These are phyloP conservation scores for Ophiostoma quercus DNA, from an alignment of 2,329 filamentous ascomycete species.

Conservation along the genomic window DNA sequence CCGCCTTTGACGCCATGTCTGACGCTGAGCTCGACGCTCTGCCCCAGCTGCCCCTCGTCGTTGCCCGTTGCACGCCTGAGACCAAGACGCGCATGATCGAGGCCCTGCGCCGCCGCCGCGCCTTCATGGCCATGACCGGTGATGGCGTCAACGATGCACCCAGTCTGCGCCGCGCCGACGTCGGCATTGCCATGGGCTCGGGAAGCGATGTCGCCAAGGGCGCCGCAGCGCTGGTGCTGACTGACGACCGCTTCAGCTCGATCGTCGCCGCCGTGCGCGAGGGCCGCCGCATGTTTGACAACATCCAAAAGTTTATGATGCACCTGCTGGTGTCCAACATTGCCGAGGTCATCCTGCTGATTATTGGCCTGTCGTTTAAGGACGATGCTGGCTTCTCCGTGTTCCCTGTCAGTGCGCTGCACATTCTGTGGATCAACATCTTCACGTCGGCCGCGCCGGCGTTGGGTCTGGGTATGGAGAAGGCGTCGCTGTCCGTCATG, in stretches of 20 bases:
- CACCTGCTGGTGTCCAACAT: slow-evolving; percentile 77
- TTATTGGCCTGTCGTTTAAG: slow-evolving; percentile 77
- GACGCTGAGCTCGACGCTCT: slow-evolving; percentile 72
- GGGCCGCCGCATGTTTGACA: slow-evolving; percentile 79
- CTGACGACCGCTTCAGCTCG: slow-evolving; percentile 82
- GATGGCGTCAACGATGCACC: slow-evolving; percentile 86
- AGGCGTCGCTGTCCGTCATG: slow-evolving; percentile 71
- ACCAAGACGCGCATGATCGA: slow-evolving; percentile 92
- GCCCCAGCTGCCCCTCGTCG: slow-evolving; percentile 70
- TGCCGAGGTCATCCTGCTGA: slow-evolving; percentile 73
- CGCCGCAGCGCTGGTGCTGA: slow-evolving; percentile 74
- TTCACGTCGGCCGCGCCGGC: slow-evolving; percentile 81
- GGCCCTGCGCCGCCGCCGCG: slow-evolving; percentile 69
- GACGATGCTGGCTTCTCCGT: slow-evolving; percentile 67
- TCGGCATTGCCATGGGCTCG: slow-evolving; percentile 87
- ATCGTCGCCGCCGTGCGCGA: slow-evolving; percentile 80
- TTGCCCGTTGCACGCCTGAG: slow-evolving; percentile 76
- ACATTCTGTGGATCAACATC: slow-evolving; percentile 95
- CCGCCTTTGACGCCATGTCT: slow-evolving; percentile 70
- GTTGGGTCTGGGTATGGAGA: slow-evolving; percentile 79
- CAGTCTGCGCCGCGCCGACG: slow-evolving; percentile 72
- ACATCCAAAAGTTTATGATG: slow-evolving; percentile 82
- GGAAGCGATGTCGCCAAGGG: slow-evolving; percentile 83
- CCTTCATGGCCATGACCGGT: slow-evolving; percentile 81
- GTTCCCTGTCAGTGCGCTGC: slow-evolving; percentile 77